phyloP scores from a whole-genome alignment of 2,329 filamentous ascomycete species.

The Zymoseptoria brevis region DNA sequence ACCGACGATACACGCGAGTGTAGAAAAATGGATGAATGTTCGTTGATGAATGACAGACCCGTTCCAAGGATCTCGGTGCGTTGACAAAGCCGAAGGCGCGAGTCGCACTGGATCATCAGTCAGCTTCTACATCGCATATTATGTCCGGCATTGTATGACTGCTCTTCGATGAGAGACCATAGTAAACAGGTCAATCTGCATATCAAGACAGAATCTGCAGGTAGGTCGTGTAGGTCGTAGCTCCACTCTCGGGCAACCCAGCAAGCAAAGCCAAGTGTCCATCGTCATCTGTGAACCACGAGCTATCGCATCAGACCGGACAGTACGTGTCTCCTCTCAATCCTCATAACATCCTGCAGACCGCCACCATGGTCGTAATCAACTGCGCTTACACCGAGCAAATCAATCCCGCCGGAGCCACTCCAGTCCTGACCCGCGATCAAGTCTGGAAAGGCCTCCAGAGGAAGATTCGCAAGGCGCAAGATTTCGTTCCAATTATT shows the following conservation, averaged over 20 bases:
- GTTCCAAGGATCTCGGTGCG: neutral
- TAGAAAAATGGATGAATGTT: neutral
- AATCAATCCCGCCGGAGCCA: constrained; percentile 36
- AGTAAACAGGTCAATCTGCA: no score
- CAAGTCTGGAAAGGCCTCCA: constrained; percentile 39
- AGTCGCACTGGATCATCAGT: neutral
- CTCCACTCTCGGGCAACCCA: neutral
- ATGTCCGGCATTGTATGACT: no score
- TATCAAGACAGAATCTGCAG: no score
- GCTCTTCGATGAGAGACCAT: no score
- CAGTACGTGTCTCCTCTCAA: neutral
- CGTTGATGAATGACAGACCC: neutral
- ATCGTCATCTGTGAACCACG: neutral
- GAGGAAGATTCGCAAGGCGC: constrained; percentile 38
- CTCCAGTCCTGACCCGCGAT: constrained; percentile 31
- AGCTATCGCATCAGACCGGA: neutral
- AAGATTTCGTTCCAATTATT: constrained; percentile 42
- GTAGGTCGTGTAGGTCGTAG: no score
- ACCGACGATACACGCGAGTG: neutral
- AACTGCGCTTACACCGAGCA: constrained; percentile 37
- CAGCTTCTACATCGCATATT: neutral
- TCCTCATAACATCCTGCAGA: neutral
- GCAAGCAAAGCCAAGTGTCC: neutral
- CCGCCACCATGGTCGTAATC: constrained; percentile 31
- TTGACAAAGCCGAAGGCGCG: no score